Percentiles rank a stretch among this genome's conserved stretches.
phyloP scores from a whole-genome alignment of 2,329 filamentous ascomycete species.

The Onygena corvina region DNA sequence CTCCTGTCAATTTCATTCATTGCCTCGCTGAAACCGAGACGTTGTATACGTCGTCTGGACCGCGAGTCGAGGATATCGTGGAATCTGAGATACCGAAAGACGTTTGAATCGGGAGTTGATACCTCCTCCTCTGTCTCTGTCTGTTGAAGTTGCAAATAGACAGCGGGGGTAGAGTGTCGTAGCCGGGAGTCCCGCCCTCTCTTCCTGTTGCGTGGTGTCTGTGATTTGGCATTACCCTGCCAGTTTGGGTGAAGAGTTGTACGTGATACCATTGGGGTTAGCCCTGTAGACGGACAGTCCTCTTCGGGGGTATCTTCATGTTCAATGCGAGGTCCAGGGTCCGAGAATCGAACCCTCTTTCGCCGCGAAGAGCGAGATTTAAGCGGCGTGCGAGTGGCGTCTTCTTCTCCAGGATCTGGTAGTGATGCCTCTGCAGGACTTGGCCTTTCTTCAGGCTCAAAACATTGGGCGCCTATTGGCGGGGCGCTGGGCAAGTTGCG shows the following conservation, averaged over 20 bases:
- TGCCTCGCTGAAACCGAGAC: conserved; percentile 37
- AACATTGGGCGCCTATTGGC: not conserved
- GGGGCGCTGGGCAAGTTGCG: not conserved
- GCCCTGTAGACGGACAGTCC: conserved; percentile 7
- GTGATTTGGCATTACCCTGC: not conserved
- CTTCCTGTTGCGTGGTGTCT: not conserved
- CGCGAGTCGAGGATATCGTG: conserved; percentile 34
- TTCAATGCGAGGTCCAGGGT: not conserved
- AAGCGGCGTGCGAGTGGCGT: conserved; percentile 3
- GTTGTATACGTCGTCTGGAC: conserved; percentile 33
- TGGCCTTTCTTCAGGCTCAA: not conserved
- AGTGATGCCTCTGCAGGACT: not conserved
- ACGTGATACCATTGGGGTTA: conserved; percentile 13
- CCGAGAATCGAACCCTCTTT: conserved; percentile 6
- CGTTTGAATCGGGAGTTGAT: conserved; percentile 6
- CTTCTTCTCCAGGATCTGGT: not conserved
- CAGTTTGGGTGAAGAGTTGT: conserved; percentile 4
- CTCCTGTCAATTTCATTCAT: conserved; percentile 35
- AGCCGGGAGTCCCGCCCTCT: conserved; percentile 6
- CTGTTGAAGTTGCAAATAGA: conserved; percentile 2
- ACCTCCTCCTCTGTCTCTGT: not conserved
- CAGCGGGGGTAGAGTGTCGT: conserved; percentile 9
- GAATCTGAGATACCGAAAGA: conserved; percentile 31
- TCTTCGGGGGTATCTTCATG: not conserved
- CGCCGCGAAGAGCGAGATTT: not conserved